phyloP scores from a whole-genome alignment of 345 rosid genomes.

The Ailanthus altissimus region DNA sequence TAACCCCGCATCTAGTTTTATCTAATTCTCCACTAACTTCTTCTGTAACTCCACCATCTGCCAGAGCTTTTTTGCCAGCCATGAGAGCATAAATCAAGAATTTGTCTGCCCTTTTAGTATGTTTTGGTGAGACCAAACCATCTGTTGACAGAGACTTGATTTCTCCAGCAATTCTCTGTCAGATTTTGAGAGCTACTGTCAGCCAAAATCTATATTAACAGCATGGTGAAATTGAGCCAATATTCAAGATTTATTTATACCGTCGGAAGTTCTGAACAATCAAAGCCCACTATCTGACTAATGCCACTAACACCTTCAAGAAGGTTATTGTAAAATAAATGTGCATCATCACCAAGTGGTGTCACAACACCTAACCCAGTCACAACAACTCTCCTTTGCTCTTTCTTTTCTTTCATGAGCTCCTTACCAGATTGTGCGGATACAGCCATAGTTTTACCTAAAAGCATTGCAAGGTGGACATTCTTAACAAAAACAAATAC shows the following conservation, averaged over 20 bases:
- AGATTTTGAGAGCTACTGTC: not conserved
- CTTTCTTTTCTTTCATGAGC: conserved; percentile 36
- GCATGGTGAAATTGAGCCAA: no score
- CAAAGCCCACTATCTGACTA: conserved; percentile 54
- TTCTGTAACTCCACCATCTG: conserved; percentile 52
- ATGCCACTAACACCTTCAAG: conserved; percentile 59
- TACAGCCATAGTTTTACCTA: conserved; percentile 27
- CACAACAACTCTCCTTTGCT: conserved; percentile 54
- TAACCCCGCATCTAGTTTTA: conserved; percentile 54
- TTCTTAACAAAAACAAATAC: no score
- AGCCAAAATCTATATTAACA: not conserved
- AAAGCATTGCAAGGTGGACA: no score
- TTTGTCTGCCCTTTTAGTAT: conserved; percentile 56
- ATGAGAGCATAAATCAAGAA: conserved; percentile 60
- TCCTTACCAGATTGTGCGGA: conserved; percentile 48
- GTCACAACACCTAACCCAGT: conserved; percentile 62
- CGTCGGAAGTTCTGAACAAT: conserved; percentile 52
- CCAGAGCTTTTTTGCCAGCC: conserved; percentile 66
- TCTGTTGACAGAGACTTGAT: conserved; percentile 57
- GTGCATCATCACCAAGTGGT: conserved; percentile 52
- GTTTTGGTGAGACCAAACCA: conserved; percentile 55
- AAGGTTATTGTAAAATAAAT: conserved; percentile 48
- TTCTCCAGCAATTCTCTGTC: conserved; percentile 62
- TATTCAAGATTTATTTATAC: no score
- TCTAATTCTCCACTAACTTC: conserved; percentile 41